These are phyloP conservation scores for Penicillium hesseltinei DNA, from an alignment of 2,329 filamentous ascomycete genomes.

Conservation along the genomic window DNA sequence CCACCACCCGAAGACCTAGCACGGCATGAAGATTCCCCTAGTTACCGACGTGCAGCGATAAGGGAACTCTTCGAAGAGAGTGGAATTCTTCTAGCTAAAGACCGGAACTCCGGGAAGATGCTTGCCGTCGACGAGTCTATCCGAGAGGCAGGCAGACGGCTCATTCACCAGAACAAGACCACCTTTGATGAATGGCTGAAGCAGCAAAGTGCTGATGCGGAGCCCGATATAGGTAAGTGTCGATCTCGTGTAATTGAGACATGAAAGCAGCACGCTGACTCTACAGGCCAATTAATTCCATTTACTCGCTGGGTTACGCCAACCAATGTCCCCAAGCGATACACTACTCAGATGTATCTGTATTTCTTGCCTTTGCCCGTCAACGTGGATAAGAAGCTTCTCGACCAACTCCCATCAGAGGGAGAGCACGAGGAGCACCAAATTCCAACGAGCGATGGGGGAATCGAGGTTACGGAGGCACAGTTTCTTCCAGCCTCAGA, in stretches of 20 bases:
- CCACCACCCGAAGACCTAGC: slow-evolving; percentile 50
- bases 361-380: slow-evolving; percentile 73
- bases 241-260: neutral
- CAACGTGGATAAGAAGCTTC: slow-evolving; percentile 30
- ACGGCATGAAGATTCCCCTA: slow-evolving; percentile 67
- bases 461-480: slow-evolving; percentile 70
- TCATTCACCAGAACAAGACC: slow-evolving; percentile 65
- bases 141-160: slow-evolving; percentile 63
- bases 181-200: slow-evolving; percentile 67
- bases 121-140: slow-evolving; percentile 61
- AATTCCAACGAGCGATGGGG: slow-evolving; percentile 69
- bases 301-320: slow-evolving; percentile 95
- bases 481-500: slow-evolving; percentile 67
- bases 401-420: slow-evolving; percentile 37
- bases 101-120: slow-evolving; percentile 46
- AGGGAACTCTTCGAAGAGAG: slow-evolving; percentile 95
- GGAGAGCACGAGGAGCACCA: slow-evolving; percentile 59
- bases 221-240: slow-evolving; percentile 57
- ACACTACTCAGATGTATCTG: slow-evolving; percentile 95
- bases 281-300: slow-evolving; percentile 63
- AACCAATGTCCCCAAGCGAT: slow-evolving; percentile 66
- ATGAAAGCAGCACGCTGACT: neutral
- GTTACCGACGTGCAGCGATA: slow-evolving; percentile 80
- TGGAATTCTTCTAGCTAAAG: slow-evolving; percentile 72
- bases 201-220: slow-evolving; percentile 34